phyloP scores from a whole-genome alignment of 441 rosid genomes.

The Monsonia emarginata region DNA sequence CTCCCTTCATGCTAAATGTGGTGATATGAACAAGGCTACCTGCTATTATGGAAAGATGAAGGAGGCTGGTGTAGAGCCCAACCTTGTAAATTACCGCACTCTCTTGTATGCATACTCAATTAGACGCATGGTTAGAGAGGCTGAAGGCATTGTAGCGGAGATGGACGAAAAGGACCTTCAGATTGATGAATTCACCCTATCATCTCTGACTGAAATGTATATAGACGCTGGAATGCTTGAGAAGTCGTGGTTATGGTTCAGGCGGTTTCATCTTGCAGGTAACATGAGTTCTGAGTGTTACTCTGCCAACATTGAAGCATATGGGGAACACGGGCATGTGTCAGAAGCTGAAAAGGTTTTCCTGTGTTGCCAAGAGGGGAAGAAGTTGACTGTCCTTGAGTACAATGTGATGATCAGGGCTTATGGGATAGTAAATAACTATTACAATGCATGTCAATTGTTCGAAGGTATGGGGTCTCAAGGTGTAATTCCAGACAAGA shows the following conservation, averaged over 20 bases:
- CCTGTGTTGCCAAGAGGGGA: constrained; percentile 41
- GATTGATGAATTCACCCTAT: constrained; percentile 81
- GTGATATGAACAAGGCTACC: neutral
- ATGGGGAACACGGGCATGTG: constrained; percentile 59
- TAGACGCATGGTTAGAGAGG: constrained; percentile 63
- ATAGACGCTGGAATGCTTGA: constrained; percentile 66
- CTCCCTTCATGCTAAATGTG: neutral
- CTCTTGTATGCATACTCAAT: constrained; percentile 73
- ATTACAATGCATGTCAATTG: constrained; percentile 51
- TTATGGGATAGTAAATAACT: constrained; percentile 51
- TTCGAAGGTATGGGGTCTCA: constrained; percentile 60
- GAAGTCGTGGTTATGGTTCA: constrained; percentile 79
- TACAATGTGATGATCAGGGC: constrained; percentile 82
- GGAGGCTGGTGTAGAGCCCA: constrained; percentile 5
- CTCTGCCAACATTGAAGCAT: constrained; percentile 80
- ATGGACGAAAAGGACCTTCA: constrained; percentile 52
- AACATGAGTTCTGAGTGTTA: constrained; percentile 71
- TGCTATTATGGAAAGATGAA: neutral
- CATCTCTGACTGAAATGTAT: constrained; percentile 78
- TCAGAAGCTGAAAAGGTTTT: constrained; percentile 57
- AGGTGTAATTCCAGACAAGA: constrained; percentile 55
- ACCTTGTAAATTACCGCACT: constrained; percentile 61
- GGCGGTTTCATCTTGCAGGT: constrained; percentile 56
- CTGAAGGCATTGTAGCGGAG: constrained; percentile 53
- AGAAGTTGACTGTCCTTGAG: constrained; percentile 47